Percentiles rank a stretch among this genome's conserved stretches.
phyloP scores from a whole-genome alignment of 768 basidiomycete genomes.

The Hygrocybe punicea region DNA sequence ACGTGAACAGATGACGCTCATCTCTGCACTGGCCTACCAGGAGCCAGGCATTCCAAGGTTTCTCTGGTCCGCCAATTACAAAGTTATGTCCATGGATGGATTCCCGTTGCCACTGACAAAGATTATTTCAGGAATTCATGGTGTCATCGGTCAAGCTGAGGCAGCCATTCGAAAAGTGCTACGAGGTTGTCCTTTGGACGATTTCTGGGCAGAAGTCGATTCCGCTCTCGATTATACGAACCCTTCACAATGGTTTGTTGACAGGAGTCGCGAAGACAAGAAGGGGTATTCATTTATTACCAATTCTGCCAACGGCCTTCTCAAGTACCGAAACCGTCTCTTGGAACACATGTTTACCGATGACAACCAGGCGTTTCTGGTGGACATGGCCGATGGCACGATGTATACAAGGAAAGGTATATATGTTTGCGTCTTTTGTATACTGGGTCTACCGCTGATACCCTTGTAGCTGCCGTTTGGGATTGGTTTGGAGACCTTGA shows the following conservation, averaged over 20 bases:
- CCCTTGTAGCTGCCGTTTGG: neutral
- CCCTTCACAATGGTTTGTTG: neutral
- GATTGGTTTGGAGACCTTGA: conserved; percentile 4
- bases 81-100: conserved; percentile 5
- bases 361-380: neutral
- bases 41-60: conserved; percentile 4
- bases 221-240: neutral
- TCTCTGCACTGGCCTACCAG: conserved; percentile 1
- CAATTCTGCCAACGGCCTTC: neutral
- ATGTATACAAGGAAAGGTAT: neutral
- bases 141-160: neutral
- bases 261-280: neutral
- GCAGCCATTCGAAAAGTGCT: neutral
- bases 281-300: conserved; percentile 2
- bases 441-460: neutral
- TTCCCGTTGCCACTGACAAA: neutral
- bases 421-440: neutral
- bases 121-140: neutral
- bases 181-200: neutral
- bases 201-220: conserved; percentile 1
- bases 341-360: neutral
- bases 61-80: neutral
- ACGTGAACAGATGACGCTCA: neutral
- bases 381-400: neutral
- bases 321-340: neutral